Conservation (phyloP, 257 asterid species). For the Paraleonurus japonicus region DNA sequence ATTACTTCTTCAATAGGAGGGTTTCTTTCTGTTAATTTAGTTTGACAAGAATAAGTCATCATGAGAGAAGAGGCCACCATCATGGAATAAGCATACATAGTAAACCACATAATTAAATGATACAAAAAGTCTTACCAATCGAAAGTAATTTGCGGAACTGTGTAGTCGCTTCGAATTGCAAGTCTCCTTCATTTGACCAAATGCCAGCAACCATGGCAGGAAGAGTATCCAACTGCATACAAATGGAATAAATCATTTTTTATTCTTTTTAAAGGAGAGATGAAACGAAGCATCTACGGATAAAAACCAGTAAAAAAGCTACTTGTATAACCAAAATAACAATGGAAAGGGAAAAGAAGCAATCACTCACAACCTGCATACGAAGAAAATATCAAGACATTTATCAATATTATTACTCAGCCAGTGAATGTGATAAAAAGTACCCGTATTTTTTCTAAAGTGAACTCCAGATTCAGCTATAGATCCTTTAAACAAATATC, state of each 20-base stretch:
- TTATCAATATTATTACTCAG: not conserved
- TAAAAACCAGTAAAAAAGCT: not conserved
- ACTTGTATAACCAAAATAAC: not conserved
- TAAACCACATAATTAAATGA: not conserved
- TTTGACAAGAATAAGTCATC: not conserved
- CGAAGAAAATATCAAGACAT: not conserved
- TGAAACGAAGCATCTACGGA: not conserved
- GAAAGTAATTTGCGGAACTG: conserved; percentile 87
- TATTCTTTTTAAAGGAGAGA: not conserved
- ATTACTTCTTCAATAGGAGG: conserved; percentile 97
- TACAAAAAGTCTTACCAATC: conserved; percentile 46
- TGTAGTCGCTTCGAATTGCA: conserved; percentile 84
- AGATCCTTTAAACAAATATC: not conserved
- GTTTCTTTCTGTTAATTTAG: conserved; percentile 58
- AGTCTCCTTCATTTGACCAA: conserved; percentile 57
- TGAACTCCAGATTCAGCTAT: not conserved
- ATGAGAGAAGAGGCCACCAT: conserved; percentile 2
- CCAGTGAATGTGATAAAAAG: not conserved
- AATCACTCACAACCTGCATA: not conserved
- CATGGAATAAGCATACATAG: not conserved
- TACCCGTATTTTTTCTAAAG: not conserved
- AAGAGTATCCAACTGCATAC: conserved; percentile 78
- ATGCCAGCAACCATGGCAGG: conserved; percentile 74
- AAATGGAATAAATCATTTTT: conserved; percentile 13
- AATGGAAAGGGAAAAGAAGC: not conserved